Base-by-base conservation (phyloP, 345 rosid species). In the Arabidopsis suecica region DNA sequence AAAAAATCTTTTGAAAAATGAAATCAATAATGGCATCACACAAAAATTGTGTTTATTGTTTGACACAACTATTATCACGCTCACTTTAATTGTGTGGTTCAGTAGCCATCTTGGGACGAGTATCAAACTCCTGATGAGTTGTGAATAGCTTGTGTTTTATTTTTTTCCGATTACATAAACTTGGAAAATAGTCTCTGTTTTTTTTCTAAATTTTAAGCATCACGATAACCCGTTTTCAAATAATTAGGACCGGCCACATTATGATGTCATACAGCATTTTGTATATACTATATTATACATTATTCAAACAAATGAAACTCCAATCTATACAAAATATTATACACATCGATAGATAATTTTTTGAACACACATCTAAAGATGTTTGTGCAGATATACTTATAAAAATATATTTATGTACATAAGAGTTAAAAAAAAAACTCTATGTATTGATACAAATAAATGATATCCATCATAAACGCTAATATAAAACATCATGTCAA, bases 21-120 rank as follows among this genome's bases (percentile, higher is more conserved):
- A 6, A 34, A 34, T 1, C 77, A 53, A 54, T 53, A 20, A 54
- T 73, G 65, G 30, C 50, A 58, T 60, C 33, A 48, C 67, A 47
- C 37, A 30, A 9, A 47, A 7, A 6, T 13, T 30, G 25, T 23
- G 32, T 6, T 6, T 30, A 11, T 9, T 38, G 4, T 48, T 58
- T 37, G 55, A 40, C 38, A 68, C 66, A 41, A 40, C 74, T 28
- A n/a, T 55, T 45, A 18, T 55, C 51, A 77, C 28, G 71, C 42
- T 63, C 55, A 53, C 80, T 77, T 77, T 55, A 55, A 36, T 20
- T 70, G 71, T 70, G 71, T 77, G 80, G 80, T 71, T 70, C 66
- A 70, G 45, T 36, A 28, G 68, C 63, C 51, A 54, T 41, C 33
- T 34, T 33, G 40, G 38, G 56, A 61, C 32, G 38, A 38, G 50